A percentile compares a stretch with the other conserved stretches of the same genome.
These are phyloP conservation scores for Delphinella strobiligena DNA, from an alignment of 2,329 filamentous ascomycete genomes.

Conservation along the genomic window DNA sequence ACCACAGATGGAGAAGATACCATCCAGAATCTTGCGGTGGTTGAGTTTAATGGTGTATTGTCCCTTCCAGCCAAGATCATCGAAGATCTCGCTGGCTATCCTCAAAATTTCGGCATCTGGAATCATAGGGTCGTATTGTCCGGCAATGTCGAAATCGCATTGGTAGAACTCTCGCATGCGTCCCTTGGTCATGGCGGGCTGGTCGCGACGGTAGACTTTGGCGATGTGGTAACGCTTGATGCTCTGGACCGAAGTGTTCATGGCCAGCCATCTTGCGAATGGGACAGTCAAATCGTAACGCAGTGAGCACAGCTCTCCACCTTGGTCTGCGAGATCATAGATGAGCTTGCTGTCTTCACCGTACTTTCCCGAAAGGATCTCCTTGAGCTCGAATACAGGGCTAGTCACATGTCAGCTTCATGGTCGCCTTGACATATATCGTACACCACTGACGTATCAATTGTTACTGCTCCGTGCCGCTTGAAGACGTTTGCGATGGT, in stretches of 20 bases:
- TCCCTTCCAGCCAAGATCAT: slow-evolving; percentile 61
- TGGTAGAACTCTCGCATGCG: slow-evolving; percentile 95
- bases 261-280: slow-evolving; percentile 84
- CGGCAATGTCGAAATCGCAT: slow-evolving; percentile 93
- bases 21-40: slow-evolving; percentile 87
- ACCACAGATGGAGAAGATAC: slow-evolving; percentile 81
- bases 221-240: slow-evolving; percentile 95
- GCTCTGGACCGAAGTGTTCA: slow-evolving; percentile 69
- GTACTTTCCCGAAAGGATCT: slow-evolving; percentile 81
- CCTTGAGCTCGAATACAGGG: slow-evolving; percentile 72
- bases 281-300: slow-evolving; percentile 83
- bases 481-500: slow-evolving; percentile 71
- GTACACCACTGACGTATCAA: slow-evolving; percentile 51
- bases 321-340: slow-evolving; percentile 79
- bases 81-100: slow-evolving; percentile 76
- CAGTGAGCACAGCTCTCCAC: slow-evolving; percentile 72
- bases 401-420: slow-evolving; percentile 17
- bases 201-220: slow-evolving; percentile 76
- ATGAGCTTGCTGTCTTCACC: slow-evolving; percentile 88
- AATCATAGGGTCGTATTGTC: slow-evolving; percentile 77
- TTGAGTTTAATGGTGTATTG: slow-evolving; percentile 86
- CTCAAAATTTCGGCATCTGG: slow-evolving; percentile 82
- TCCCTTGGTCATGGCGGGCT: slow-evolving; percentile 79
- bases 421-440: neutral
- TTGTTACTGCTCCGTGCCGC: slow-evolving; percentile 65